Base-by-base conservation (phyloP, 106 monocot genomes). In the Dioscorea zingiberensis region DNA sequence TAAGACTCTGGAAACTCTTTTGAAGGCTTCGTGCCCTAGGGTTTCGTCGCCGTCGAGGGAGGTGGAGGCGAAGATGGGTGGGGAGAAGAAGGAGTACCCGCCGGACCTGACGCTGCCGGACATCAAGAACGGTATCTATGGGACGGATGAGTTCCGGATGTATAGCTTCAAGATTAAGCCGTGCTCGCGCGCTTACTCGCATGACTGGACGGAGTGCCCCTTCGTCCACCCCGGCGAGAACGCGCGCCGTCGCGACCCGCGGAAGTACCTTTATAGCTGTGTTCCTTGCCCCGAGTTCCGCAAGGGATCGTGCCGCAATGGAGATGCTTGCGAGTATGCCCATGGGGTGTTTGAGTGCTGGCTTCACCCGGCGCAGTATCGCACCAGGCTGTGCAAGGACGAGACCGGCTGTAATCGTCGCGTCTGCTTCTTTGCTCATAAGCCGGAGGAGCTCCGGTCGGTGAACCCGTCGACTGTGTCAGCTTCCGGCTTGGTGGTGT, bases 121-220 rank as follows among this genome's bases (percentile, higher is more conserved):
- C 68, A 87, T 94, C 63, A 94, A 94, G 59, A 82, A 69, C 60
- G 94, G 94, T 18, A 60, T 94, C 64, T 94, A 87, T 77, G 76
- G 81, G 53, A 90, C 89, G 38, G 94, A 94, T 62, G 94, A 94
- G 60, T 94, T 94, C 77, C 85, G 94, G 45, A 94, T 94, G 94
- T 94, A 84, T 55, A 64, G 74, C 26, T 94, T 94, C 87, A 94
- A 94, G 82, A 80, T 94, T 54, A 90, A 87, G 73, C 87, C 90
- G 3, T 90, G 94, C 87, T 84, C 90, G 8, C 61, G 94, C 2
- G 94, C 94, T 11, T 94, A 94, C 81, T 84, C 94, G 32, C 94
- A 94, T 60, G 94, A 94, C 82, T 94, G 94, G 94, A 94, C 94
- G 2, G 94, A 94, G 82, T 94, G 94, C 71, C 90, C 94, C 54